A percentile compares a stretch with the other conserved stretches of the same genome.
phyloP scores from a whole-genome alignment of 441 rosid species.

The Erodium moschatum region DNA sequence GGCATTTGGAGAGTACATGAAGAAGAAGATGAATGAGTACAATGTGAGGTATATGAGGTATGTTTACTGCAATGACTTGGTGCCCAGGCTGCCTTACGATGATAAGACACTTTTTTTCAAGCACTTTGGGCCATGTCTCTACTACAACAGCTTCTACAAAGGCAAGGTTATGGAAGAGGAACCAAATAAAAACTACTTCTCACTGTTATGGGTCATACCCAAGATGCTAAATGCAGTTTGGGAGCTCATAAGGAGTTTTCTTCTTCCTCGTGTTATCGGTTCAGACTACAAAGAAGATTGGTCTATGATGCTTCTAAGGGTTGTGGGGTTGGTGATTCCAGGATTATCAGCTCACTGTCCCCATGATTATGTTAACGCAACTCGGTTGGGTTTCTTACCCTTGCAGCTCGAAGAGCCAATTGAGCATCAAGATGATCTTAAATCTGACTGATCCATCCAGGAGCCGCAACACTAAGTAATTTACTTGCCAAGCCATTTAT shows the following conservation, averaged over 20 bases:
- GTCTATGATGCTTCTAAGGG: slow-evolving; percentile 33
- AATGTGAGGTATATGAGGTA: slow-evolving; percentile 34
- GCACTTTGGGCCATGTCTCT: slow-evolving; percentile 55
- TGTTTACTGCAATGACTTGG: slow-evolving; percentile 54
- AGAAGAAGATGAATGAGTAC: slow-evolving; percentile 27
- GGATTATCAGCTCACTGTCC: slow-evolving; percentile 50
- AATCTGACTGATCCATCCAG: slow-evolving; percentile 2
- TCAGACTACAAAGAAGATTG: slow-evolving; percentile 42
- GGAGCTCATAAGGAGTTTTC: slow-evolving; percentile 59
- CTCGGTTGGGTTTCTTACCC: slow-evolving; percentile 31
- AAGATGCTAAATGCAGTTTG: slow-evolving; percentile 31
- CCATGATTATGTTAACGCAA: slow-evolving; percentile 53
- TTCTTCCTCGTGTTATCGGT: slow-evolving; percentile 32
- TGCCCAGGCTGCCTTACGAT: slow-evolving; percentile 64
- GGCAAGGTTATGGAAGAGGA: slow-evolving; percentile 47
- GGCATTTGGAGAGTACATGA: slow-evolving; percentile 41
- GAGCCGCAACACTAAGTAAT: background rate
- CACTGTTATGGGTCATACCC: slow-evolving; percentile 22
- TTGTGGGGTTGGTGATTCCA: slow-evolving; percentile 44
- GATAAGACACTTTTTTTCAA: slow-evolving; percentile 48
- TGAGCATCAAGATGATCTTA: background rate
- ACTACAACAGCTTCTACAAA: slow-evolving; percentile 38
- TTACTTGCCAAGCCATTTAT: background rate
- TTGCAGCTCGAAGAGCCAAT: slow-evolving; percentile 12
- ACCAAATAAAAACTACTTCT: slow-evolving; percentile 45